Conservation (phyloP, 2,329 filamentous ascomycete genomes). For the Orbilia blumenaviensis region DNA sequence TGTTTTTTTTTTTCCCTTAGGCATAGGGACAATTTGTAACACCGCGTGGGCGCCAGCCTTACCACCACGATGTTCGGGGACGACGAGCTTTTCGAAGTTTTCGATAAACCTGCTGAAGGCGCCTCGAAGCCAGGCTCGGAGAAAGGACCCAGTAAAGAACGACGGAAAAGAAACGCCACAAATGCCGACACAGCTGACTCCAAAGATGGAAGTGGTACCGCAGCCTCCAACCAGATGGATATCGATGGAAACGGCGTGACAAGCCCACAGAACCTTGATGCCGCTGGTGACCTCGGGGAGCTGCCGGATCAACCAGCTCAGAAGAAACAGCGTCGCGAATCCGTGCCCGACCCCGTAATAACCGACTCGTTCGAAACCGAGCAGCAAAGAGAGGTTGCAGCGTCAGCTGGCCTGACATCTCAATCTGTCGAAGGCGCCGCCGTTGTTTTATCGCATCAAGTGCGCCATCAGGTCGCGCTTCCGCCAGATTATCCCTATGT, state of each 20-base stretch:
- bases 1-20: not conserved
- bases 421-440: slow-evolving; percentile 72
- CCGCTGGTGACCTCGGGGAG: slow-evolving; percentile 60
- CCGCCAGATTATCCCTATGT: slow-evolving; percentile 94
- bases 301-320: slow-evolving; percentile 60
- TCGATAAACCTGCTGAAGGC: slow-evolving; percentile 70
- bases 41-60: slow-evolving; percentile 1
- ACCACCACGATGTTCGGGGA: slow-evolving; percentile 56
- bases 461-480: slow-evolving; percentile 95
- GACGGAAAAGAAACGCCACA: slow-evolving; percentile 75
- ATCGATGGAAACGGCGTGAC: slow-evolving; percentile 61
- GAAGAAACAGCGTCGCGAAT: slow-evolving; percentile 65
- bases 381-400: slow-evolving; percentile 87
- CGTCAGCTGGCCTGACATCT: slow-evolving; percentile 73
- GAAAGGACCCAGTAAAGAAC: slow-evolving; percentile 67
- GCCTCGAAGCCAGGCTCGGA: slow-evolving; percentile 59
- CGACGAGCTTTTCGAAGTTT: slow-evolving; percentile 83
- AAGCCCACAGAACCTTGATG: slow-evolving; percentile 56
- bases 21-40: not conserved
- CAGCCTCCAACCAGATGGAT: slow-evolving; percentile 57
- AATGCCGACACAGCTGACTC: slow-evolving; percentile 58
- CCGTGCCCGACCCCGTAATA: slow-evolving; percentile 79
- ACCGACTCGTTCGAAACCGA: slow-evolving; percentile 96
- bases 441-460: slow-evolving; percentile 92
- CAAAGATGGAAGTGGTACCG: slow-evolving; percentile 36